Evolutionary conservation across 805 yeast species (phyloP), one percentile per base, ranked within the genome.

Genomic region (Saccharomycopsis amapae): DNA sequence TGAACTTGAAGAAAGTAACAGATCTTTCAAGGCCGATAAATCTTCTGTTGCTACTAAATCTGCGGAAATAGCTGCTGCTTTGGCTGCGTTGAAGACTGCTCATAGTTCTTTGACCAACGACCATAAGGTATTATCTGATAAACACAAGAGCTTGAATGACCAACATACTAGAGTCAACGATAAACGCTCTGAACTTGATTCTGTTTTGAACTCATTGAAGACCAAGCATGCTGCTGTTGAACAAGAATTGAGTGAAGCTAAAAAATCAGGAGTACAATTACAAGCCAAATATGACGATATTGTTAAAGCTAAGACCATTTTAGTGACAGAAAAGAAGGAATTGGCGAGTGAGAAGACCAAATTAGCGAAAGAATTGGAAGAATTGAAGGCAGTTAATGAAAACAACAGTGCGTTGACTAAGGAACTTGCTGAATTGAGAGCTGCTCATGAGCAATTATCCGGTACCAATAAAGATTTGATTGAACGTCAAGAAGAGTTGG

Each of bases 221-320:
- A 64, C 62, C 38, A 52, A 65, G 4, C 61, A 61, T 44, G 55
- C 59, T 31, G 60, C 58, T 17, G 63, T 38, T 12, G 39, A 38
- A 2, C 25, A 40, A 5, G 44, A 48, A 13, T 33, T 43, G 32
- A 38, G 22, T 5, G 25, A 18, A 10, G n/a, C 30, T 6, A 40
- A 42, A 19, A 20, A 32, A 5, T 13, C 19, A 1, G 31, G 17
- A 6, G 32, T 25, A 10, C n/a, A 25, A 20, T 22, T 28, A n/a
- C 33, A 44, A 40, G 3, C 28, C 9, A 31, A 39, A 22, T n/a
- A 13, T 20, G n/a, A 31, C 3, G 45, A 36, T 3, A 4, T 26
- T 39, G 12, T 25, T 10, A 15, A 10, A 4, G 26, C 34, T 17
- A 44, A 40, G 24, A 33, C 28, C 9, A n/a, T 12, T 5, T 41